Base-by-base conservation (phyloP, 1,284 basidiomycete species). In the Farysia itapuensis region DNA sequence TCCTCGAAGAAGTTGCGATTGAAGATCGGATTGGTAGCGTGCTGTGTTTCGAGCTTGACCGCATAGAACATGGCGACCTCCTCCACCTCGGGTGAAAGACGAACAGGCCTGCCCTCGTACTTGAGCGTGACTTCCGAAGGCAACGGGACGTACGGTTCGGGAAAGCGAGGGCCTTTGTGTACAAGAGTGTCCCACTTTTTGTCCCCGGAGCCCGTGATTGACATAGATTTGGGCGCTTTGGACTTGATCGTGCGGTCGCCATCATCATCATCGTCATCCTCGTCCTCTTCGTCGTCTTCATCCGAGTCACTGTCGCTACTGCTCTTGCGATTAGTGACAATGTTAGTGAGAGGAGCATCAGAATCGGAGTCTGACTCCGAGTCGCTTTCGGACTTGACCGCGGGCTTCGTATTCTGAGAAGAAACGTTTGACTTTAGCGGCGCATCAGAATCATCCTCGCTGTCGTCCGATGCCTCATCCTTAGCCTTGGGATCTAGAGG, bases 31-130 rank as follows among this genome's bases (percentile, higher is more conserved):
- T 98, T 93, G 77, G 88, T 82, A 4, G 89, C 90, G 72, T 99
- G 93, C 63, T 94, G 90, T 3, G 90, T 89, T 77, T 94, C 91
- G 41, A 98, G 75, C 81, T 98, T 85, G 22, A 91, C 89, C 21
- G 82, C 95, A 72, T 94, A 98, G 79, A 98, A 99, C 26, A 89
- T 88, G 33, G 95, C 95, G 30, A 98, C 93, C 78, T 99, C 95
- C 78, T 99, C 95, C 2, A 93, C 82, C 64, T 88, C 89, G 12
- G 84, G 85, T 12, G 90, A 85, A 16, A 99, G 84, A 48, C 86
- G 81, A 31, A 97, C 83, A 5, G 82, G 77, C 75, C 86, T 85
- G 60, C 90, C 94, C 63, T 94, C 85, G 78, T 98, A 99, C 75
- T 87, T 89, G 89, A 99, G 90, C 82, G 89, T 95, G 77, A 97